Conservation (phyloP, 2,329 filamentous ascomycete species). For the Trichoderma sp. region DNA sequence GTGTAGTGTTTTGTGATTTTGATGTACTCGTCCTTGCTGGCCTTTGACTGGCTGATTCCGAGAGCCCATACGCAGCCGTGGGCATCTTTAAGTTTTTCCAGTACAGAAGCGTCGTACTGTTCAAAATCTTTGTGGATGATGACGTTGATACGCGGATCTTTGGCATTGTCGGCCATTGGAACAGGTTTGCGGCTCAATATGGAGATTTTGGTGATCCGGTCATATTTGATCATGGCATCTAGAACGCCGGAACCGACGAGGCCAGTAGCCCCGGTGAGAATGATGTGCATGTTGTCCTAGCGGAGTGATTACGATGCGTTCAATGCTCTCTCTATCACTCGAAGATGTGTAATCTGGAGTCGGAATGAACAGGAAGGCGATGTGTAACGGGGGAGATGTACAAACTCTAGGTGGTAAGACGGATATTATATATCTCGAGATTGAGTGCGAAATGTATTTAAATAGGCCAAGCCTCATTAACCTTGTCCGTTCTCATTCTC, state of each 20-base stretch:
- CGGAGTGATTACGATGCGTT: background rate
- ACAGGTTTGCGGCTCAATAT: background rate
- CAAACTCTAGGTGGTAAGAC: background rate
- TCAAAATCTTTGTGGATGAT: background rate
- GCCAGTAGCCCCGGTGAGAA: background rate
- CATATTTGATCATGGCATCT: background rate
- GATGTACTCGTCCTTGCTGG: slow-evolving; percentile 62
- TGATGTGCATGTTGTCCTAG: background rate
- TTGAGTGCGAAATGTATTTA: background rate
- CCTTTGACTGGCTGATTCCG: slow-evolving; percentile 59
- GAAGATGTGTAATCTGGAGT: background rate
- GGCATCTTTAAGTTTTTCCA: background rate
- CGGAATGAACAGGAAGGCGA: background rate
- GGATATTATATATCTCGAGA: background rate
- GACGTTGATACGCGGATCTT: background rate
- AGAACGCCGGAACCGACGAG: background rate
- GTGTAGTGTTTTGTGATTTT: slow-evolving; percentile 66
- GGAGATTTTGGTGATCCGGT: background rate
- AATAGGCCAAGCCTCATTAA: background rate
- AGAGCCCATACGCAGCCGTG: slow-evolving; percentile 30
- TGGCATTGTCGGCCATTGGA: background rate
- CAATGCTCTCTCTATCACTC: background rate
- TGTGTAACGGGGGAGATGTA: no score
- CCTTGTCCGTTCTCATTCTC: background rate
- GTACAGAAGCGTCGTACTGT: background rate